Conservation (phyloP, 345 rosid genomes). For the Firmiana major region DNA sequence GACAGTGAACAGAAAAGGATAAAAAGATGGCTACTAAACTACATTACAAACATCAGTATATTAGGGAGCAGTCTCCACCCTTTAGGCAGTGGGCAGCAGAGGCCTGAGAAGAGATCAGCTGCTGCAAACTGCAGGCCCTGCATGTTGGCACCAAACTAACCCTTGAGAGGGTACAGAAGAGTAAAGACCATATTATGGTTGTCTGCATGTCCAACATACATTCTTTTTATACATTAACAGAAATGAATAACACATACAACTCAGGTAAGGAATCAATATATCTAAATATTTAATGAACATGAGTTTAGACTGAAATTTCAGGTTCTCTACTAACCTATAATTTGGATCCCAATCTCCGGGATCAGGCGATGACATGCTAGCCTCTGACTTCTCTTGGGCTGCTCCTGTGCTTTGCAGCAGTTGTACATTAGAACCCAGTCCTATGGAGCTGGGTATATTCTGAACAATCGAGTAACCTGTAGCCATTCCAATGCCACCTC, state of each 20-base stretch:
- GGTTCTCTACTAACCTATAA: slow-evolving; percentile 63
- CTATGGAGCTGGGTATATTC: slow-evolving; percentile 43
- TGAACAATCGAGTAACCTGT: slow-evolving; percentile 46
- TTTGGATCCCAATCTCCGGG: slow-evolving; percentile 99
- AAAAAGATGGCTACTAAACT: not conserved
- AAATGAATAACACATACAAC: not conserved
- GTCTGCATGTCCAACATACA: not conserved
- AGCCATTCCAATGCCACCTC: slow-evolving; percentile 46
- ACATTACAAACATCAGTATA: not conserved
- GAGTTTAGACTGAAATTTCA: not conserved
- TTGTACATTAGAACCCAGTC: slow-evolving; percentile 37
- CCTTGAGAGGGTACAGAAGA: not conserved
- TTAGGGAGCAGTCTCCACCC: not conserved
- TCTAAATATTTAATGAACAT: not conserved
- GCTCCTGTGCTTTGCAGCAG: slow-evolving; percentile 39
- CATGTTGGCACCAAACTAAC: not conserved
- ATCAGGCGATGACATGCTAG: slow-evolving; percentile 61
- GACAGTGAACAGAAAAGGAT: not conserved
- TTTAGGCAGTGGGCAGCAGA: not conserved
- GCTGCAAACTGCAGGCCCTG: not conserved
- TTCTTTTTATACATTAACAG: not conserved
- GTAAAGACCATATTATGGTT: not conserved
- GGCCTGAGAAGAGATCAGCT: not conserved
- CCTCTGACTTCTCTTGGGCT: slow-evolving; percentile 48
- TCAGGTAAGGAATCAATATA: slow-evolving; percentile 4